Conservation (phyloP, 208 protist genomes). For the Vickermania ingenoplastis region DNA sequence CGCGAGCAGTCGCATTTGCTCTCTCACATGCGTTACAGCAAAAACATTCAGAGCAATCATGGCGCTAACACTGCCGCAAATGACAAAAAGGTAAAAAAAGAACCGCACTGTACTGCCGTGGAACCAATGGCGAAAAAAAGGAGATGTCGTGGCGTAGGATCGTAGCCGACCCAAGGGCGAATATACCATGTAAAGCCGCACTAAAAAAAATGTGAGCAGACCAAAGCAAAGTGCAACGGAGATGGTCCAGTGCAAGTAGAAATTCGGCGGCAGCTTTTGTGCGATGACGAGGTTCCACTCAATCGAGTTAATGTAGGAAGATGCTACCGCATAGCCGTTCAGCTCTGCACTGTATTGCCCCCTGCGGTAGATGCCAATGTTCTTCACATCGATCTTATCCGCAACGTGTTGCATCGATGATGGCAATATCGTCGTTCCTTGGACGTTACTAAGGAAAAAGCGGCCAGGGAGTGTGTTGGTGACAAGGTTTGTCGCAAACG, state of each 20-base stretch:
- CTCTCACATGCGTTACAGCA: background rate
- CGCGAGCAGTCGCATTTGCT: background rate
- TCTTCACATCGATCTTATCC: background rate
- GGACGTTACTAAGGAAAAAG: background rate
- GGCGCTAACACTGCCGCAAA: background rate
- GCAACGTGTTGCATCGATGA: background rate
- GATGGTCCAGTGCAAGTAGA: background rate
- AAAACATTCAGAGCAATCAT: slow-evolving; percentile 2
- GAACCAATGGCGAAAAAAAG: background rate
- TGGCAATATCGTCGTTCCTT: background rate
- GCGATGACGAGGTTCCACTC: background rate
- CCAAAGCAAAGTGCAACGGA: background rate
- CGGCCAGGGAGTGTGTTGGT: background rate
- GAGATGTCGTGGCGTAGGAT: background rate
- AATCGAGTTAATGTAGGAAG: background rate
- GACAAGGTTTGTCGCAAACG: background rate
- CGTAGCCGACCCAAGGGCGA: background rate
- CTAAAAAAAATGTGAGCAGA: background rate
- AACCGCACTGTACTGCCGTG: background rate
- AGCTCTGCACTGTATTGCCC: background rate
- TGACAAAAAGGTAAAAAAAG: background rate
- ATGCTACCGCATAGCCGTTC: background rate
- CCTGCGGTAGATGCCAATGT: background rate
- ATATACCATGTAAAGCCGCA: background rate
- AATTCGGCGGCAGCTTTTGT: background rate